phyloP scores from a whole-genome alignment of 192 early-diverging fungal genomes.

The Coemansia sp. region DNA sequence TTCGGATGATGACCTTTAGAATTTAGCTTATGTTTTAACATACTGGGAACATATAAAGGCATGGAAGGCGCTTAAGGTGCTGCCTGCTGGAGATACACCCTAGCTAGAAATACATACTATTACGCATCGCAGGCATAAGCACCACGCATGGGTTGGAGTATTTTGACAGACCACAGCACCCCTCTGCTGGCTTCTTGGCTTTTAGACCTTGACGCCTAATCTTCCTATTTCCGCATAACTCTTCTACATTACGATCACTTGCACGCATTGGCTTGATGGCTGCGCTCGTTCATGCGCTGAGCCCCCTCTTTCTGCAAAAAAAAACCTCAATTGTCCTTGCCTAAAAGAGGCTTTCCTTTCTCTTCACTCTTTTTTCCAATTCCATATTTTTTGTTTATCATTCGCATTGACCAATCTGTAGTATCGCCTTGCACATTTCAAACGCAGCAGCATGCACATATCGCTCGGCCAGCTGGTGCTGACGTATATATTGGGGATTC shows the following conservation, averaged over 20 bases:
- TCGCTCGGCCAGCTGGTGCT: conserved; percentile 30
- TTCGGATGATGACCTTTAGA: no score
- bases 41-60: no score
- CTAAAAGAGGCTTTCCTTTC: background rate
- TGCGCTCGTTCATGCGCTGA: background rate
- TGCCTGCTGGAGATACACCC: no score
- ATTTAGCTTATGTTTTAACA: no score
- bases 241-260: background rate
- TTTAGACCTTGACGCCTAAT: background rate
- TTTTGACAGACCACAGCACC: no score
- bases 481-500: conserved; percentile 47
- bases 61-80: no score
- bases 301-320: background rate
- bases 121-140: no score
- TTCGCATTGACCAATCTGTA: no score
- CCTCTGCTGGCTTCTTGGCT: background rate
- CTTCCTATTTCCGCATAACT: no score
- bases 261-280: background rate
- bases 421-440: conserved; percentile 8
- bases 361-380: conserved; percentile 5
- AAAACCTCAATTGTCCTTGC: background rate
- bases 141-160: no score
- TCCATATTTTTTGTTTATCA: conserved; percentile 2
- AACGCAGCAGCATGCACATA: conserved; percentile 16
- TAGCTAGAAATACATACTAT: no score